Evolutionary conservation across 768 basidiomycete genomes (phyloP).

Genomic region (Rickenella mellea): DNA sequence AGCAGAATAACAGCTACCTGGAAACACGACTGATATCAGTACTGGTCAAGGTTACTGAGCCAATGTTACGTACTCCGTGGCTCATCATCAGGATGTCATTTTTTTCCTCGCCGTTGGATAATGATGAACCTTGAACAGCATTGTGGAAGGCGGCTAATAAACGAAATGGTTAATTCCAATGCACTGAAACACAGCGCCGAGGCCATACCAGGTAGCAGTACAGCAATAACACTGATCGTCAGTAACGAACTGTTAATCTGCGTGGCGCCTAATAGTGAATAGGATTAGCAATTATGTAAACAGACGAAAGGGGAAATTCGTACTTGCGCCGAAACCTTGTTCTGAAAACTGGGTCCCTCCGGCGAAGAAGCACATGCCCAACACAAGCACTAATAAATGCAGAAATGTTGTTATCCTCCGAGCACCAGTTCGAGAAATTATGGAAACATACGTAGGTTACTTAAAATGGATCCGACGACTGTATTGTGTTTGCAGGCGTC

Average conservation of each 20-base stretch:
- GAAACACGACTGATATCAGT: neutral
- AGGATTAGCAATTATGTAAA: too few relatives aligned
- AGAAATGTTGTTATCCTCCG: conserved; percentile 10
- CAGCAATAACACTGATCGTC: conserved; percentile 70
- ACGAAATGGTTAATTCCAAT: neutral
- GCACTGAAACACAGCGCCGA: neutral
- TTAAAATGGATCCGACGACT: conserved; percentile 81
- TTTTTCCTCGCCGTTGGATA: conserved; percentile 25
- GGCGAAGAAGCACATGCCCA: conserved; percentile 89
- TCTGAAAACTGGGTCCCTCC: conserved; percentile 72
- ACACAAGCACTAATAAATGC: conserved; percentile 63
- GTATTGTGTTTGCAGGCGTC: too few relatives aligned
- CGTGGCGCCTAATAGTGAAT: conserved; percentile 41
- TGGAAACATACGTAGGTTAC: conserved; percentile 48
- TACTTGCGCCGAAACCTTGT: conserved; percentile 70
- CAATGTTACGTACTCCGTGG: conserved; percentile 48
- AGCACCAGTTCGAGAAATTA: conserved; percentile 12
- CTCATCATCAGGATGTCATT: conserved; percentile 58
- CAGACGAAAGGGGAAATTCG: conserved; percentile 17
- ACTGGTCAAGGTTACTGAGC: neutral
- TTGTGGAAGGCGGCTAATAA: conserved; percentile 63
- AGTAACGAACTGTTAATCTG: conserved; percentile 71
- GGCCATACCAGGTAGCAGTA: conserved; percentile 45
- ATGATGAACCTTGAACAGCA: conserved; percentile 26
- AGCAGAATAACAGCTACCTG: conserved; percentile 72